These are phyloP conservation scores for Penicillium waksmanii DNA, from an alignment of 495 filamentous ascomycete genomes.

Conservation along the genomic window DNA sequence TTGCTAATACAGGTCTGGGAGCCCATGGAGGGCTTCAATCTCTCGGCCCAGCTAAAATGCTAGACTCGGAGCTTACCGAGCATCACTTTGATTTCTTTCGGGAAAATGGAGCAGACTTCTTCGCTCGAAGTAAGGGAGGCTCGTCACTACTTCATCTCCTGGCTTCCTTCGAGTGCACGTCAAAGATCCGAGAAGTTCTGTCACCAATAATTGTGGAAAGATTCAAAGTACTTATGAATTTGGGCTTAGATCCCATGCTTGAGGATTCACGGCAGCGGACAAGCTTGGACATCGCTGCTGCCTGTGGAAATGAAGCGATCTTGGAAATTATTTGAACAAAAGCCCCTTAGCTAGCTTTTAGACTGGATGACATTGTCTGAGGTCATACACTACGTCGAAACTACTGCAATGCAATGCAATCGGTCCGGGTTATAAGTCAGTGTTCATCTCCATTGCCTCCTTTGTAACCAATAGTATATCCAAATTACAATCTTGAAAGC, in stretches of 20 bases:
- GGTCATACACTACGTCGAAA: too few relatives aligned
- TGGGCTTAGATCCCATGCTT: slow-evolving; percentile 37
- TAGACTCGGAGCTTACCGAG: neutral
- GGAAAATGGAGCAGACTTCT: slow-evolving; percentile 28
- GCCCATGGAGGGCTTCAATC: too few relatives aligned
- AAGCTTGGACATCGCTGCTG: slow-evolving; percentile 40
- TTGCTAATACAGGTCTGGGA: neutral
- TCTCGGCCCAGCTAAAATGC: too few relatives aligned
- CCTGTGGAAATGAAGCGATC: slow-evolving; percentile 37
- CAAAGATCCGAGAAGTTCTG: neutral
- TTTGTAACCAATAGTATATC: too few relatives aligned
- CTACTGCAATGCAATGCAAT: neutral
- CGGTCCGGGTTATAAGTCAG: too few relatives aligned
- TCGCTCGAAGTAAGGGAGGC: slow-evolving; percentile 27
- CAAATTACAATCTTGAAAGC: too few relatives aligned
- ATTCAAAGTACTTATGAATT: neutral
- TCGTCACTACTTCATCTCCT: slow-evolving; percentile 36
- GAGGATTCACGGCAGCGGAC: slow-evolving; percentile 36
- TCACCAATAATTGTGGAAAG: neutral
- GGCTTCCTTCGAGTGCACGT: slow-evolving; percentile 11
- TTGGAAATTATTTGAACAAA: slow-evolving; percentile 32
- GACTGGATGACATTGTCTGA: too few relatives aligned
- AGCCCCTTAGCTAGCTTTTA: neutral
- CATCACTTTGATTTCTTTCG: slow-evolving; percentile 2
- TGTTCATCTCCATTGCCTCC: too few relatives aligned